Base-by-base conservation (phyloP, 495 filamentous ascomycete species). In the Hamigera avellanea region DNA sequence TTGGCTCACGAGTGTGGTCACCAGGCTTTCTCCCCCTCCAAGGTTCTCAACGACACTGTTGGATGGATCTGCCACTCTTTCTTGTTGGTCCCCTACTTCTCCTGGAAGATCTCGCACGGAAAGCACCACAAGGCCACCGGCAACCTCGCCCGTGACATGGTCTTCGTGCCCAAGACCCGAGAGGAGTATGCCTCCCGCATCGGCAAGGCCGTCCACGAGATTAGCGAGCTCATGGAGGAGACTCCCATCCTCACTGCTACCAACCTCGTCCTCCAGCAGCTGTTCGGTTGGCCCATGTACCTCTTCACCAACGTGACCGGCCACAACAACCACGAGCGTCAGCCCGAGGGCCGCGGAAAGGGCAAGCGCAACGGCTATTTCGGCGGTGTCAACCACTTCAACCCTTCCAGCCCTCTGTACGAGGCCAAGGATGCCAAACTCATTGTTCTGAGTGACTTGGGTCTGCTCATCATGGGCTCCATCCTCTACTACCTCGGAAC, bases 41-140 rank as follows among this genome's bases (percentile, higher is more conserved):
- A 80, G 63, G 64, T 70, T 1, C 54, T 93, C 54, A 91, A 91
- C 62, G 84, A 91, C 59, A 74, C 79, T n/a, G 77, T 85, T 37
- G 86, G 86, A 43, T 89, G 82, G 76, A 53, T 86, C 54, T 73
- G 84, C 43, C 86, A 93, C 61, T 89, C 84, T 13, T 64, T 76
- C 25, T 68, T 93, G 35, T 63, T 93, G 23, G 85, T 91, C 17
- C 86, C 86, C 17, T 93, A 88, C 65, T 91, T 86, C 63, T 85
- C 82, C 45, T 93, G 86, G 86, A 86, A 89, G 67, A 81, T 91
- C 60, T 86, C 82, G 42, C 86, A 93, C 65, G 78, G 82, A 57
- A 86, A 88, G 73, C 86, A 93, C 67, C 86, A 93, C 73, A 88
- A 95, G 70, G 86, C 86, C 33, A 98, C 91, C 27, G 91, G 87